phyloP scores from a whole-genome alignment of 441 rosid genomes.

The Euphorbia corollata region DNA sequence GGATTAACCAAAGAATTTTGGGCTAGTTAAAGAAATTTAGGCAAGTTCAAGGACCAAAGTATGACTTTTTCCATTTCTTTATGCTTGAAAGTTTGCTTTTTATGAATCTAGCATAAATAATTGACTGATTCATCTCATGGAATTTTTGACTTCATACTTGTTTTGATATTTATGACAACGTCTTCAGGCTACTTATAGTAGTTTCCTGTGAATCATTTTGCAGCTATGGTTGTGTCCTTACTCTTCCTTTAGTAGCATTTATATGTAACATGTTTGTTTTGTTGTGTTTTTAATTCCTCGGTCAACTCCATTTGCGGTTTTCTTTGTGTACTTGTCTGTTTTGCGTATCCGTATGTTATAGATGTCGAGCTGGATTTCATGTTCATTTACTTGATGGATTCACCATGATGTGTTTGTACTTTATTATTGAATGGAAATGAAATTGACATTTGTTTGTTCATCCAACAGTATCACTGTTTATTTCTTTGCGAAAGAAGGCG shows the following conservation, averaged over 20 bases:
- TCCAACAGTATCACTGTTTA: constrained; percentile 55
- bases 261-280: too few relatives aligned
- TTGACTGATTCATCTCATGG: too few relatives aligned
- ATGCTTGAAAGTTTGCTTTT: neutral
- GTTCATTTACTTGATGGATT: too few relatives aligned
- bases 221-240: too few relatives aligned
- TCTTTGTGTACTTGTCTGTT: neutral
- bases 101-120: too few relatives aligned
- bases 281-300: too few relatives aligned
- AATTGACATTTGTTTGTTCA: constrained; percentile 11
- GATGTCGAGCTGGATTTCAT: neutral
- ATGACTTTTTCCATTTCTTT: neutral
- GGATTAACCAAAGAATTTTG: too few relatives aligned
- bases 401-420: too few relatives aligned
- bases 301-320: neutral
- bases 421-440: neutral
- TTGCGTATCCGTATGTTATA: neutral
- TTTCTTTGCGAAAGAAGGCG: constrained; percentile 86
- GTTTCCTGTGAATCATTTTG: too few relatives aligned
- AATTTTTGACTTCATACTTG: too few relatives aligned
- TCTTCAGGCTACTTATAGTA: neutral
- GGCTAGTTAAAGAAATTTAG: neutral
- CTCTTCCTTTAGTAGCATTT: too few relatives aligned
- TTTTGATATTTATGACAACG: too few relatives aligned
- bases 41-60: neutral